Conservation (phyloP, 352 stramenopile species). For the Pythium coloratum region DNA sequence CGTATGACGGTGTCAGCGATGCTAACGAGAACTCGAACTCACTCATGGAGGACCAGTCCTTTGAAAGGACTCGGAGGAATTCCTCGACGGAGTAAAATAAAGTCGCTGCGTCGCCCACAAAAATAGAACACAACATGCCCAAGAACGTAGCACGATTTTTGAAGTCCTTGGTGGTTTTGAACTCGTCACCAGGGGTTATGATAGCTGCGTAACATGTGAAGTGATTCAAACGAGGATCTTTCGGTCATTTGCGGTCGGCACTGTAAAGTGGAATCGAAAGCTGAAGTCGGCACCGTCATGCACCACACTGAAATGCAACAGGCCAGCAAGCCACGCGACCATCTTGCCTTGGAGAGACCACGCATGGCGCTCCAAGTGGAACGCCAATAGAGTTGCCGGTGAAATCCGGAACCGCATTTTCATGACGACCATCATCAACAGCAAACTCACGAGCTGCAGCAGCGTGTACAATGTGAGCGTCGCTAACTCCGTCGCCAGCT, state of each 20-base stretch:
- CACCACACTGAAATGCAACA: slow-evolving; percentile 7
- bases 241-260: neutral
- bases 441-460: slow-evolving; percentile 13
- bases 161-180: too few species aligned
- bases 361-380: slow-evolving; percentile 15
- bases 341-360: slow-evolving; percentile 19
- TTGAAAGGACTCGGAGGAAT: too few species aligned
- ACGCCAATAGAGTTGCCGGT: slow-evolving; percentile 1
- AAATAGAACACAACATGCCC: too few species aligned
- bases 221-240: too few species aligned
- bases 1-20: too few species aligned
- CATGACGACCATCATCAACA: slow-evolving; percentile 21
- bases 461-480: slow-evolving; percentile 11
- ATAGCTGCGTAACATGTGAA: too few species aligned
- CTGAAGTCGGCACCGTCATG: slow-evolving; percentile 11
- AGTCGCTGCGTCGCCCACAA: too few species aligned
- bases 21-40: too few species aligned
- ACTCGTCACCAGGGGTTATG: too few species aligned
- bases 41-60: too few species aligned
- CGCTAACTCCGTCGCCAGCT: neutral
- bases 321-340: slow-evolving; percentile 11
- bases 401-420: slow-evolving; percentile 13
- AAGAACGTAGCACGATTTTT: too few species aligned
- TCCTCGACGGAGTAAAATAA: too few species aligned
- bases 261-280: neutral